phyloP scores from a whole-genome alignment of 768 basidiomycete species.

The Infundibulicybe gibba region DNA sequence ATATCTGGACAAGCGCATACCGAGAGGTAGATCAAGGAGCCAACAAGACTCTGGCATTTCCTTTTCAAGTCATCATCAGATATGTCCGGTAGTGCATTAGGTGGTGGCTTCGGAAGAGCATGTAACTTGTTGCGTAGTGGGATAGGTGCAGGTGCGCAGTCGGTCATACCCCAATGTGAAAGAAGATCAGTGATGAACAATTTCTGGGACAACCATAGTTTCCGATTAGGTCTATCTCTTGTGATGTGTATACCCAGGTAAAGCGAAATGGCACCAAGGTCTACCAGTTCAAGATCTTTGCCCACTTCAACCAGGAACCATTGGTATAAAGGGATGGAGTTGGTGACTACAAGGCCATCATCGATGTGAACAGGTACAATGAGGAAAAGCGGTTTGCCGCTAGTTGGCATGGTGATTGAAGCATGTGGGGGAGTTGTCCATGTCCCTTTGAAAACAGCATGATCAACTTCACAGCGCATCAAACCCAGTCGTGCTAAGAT shows the following conservation, averaged over 20 bases:
- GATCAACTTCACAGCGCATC: too few species aligned
- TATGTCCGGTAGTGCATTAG: too few species aligned
- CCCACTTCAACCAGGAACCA: slow-evolving; percentile 11
- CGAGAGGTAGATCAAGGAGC: slow-evolving; percentile 24
- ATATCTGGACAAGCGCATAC: slow-evolving; percentile 31
- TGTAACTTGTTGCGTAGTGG: not conserved
- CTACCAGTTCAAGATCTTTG: slow-evolving; percentile 4
- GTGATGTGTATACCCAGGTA: too few species aligned
- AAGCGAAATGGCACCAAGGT: slow-evolving; percentile 6
- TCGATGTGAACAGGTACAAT: too few species aligned
- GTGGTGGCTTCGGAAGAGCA: too few species aligned
- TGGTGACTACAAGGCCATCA: too few species aligned
- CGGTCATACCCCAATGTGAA: slow-evolving; percentile 3
- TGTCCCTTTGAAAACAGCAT: too few species aligned
- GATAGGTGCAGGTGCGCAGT: not conserved
- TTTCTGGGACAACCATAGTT: not conserved
- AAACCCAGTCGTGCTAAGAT: slow-evolving; percentile 12
- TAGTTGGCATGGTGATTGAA: slow-evolving; percentile 9
- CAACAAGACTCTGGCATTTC: too few species aligned
- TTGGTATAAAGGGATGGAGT: slow-evolving; percentile 8
- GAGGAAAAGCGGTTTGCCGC: slow-evolving; percentile 10
- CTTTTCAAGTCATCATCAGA: too few species aligned
- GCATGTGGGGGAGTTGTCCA: slow-evolving; percentile 13
- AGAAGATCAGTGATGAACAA: too few species aligned
- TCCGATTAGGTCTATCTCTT: not conserved